Base-by-base conservation (phyloP, 1,139 yeast species). In the Pichia norvegensis region DNA sequence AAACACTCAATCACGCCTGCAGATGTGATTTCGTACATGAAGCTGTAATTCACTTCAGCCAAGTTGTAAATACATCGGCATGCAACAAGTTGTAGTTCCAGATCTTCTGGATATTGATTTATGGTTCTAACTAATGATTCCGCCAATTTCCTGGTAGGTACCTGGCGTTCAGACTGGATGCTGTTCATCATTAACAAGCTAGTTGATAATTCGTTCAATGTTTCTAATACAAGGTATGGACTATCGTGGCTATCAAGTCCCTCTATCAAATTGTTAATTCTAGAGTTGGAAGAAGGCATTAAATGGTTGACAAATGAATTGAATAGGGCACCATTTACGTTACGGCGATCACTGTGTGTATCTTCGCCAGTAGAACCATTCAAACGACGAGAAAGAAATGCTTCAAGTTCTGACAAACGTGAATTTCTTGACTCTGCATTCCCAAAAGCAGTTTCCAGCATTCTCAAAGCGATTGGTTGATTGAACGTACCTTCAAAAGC, bases 1-100 rank as follows among this genome's bases (percentile, higher is more conserved):
- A 92, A 67, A 0, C 77, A 79, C 37, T 79, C 81, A 13, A 88
- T 75, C 1, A 84, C 85, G 40, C 84, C 81, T 25, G 78, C 78
- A 38, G 74, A 72, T 8, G 86, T 81, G 5, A 88, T 81, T 44
- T 74, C 76, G 47, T 76, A 75, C 13, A 82, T 75, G 42, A 81
- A 76, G 42, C 83, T 83, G 20, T 79, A 79, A 53, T 82, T 76
- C 5, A 85, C 86, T 59, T 88, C 97, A 50, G 88, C 67, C 44
- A 90, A 67, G 61, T 87, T 90, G 62, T 85, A 84, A 21, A 90
- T 68, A 60, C 96, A 85, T 43, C 97, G 74, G 58, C 95, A 86
- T 0, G 95, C 85, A 43, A 85, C 82, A 39, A 92, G 66, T 60
- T 85, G 92, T 35, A 90, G 63, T 58, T 92, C 97, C 41, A 86